Evolutionary conservation across 2,329 filamentous ascomycete genomes (phyloP), one percentile per base, ranked within the genome.

Genomic region (Arachnomyces sp.): DNA sequence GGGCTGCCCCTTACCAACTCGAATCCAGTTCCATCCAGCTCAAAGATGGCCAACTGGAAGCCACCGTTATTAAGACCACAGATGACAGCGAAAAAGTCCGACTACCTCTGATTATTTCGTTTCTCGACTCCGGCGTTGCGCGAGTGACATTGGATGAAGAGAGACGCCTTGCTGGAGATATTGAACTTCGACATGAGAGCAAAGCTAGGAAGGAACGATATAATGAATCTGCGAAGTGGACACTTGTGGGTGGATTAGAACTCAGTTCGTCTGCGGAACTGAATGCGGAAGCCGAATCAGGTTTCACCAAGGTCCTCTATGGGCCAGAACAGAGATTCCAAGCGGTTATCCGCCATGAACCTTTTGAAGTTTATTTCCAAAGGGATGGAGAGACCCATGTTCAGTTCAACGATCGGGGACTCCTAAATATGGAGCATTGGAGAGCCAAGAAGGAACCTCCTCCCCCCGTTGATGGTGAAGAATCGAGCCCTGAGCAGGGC

Each of bases 361-460:
- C 92, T 1, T 93, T 96, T 49, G 74, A 74, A 29, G 75, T 96
- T 39, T 84, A 94, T 35, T 98, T 98, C 60, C 82, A 84, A 63
- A 76, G 89, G 33, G 84, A 92, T 52, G 88, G 85, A 1, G 71
- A 77, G 49, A 82, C 82, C 0, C 87, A 96, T 45, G 74, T 98
- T 62, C 86, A 83, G 56, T 73, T 98, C 63, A 98, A 98, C 57
- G 82, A 89, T 51, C 79, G 83, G n/a, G 90, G 90, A 1, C 69
- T 93, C 47, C 61, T 98, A 62, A 98, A 96, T 56, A 66, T 96
- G 60, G 92, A 98, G 62, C 92, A 98, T 60, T 98, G 92, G 92
- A 75, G 92, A 45, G 75, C 83, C 32, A 94, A 95, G 74, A 48
- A 51, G 3, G 36, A 37, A 6, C 14, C 6, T 18, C 34, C 14